Base-by-base conservation (phyloP, 192 early-diverging fungal genomes). In the Gonapodya prolifera region DNA sequence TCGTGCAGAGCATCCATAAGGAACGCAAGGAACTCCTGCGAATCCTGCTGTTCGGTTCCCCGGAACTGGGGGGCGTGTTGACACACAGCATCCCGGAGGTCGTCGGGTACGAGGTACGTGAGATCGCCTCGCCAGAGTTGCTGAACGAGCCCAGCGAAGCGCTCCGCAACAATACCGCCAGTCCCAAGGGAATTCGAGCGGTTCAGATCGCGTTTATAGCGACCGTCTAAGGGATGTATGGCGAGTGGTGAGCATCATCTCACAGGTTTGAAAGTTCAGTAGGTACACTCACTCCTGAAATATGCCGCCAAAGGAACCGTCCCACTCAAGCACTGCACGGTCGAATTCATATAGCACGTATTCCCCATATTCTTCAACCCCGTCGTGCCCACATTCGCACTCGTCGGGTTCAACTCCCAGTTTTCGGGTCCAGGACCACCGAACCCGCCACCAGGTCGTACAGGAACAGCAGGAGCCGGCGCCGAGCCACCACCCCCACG, bases 31-130 rank as follows among this genome's bases (percentile, higher is more conserved):
- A 99, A 98, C 84, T 98, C 96, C 80, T 99, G 97, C 0, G 93
- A 92, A 83, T 99, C 97, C 33, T 99, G 95, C 81, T 99, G 97
- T 73, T 98, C 94, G 70, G 87, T 91, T 1, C 93, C 93, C 34
- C 85, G 86, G 81, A 96, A 99, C 79, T 94, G 92, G 1, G 90
- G 87, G 35, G 92, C 91, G 81, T 91, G 92, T 34, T 87, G 83
- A 17, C 89, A 89, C 16, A 99, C 86, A 0, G 88, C 87, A 34
- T 90, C 80, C 61, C 95, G 89, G 81, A 98, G 96, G 28, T 85
- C 82, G 0, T 86, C 86, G 0, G 97, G 97, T 1, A 92, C 92
- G 1, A 97, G 83, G 33, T 91, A 91, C 2, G 85, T 83, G 36
- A 92, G 92, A 33, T 92, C 84, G 0, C 88, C 93, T 32, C 87